A percentile compares a stretch with the other conserved stretches of the same genome.
Conservation (phyloP, 2,329 filamentous ascomycete genomes). For the Arachnopeziza araneosa region DNA sequence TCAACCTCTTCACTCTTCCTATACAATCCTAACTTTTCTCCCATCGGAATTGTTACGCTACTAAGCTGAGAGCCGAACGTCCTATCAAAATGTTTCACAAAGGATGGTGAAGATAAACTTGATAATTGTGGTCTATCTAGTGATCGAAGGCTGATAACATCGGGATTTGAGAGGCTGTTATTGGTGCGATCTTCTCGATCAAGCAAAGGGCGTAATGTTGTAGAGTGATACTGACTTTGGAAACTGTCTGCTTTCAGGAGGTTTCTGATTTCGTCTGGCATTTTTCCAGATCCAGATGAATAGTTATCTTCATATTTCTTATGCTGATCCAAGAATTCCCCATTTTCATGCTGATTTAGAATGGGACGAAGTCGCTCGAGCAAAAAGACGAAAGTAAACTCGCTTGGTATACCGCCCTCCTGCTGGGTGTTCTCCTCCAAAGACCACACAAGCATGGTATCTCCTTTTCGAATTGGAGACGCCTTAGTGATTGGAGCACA, state of each 20-base stretch:
- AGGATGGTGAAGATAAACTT: neutral
- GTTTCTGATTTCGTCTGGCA: neutral
- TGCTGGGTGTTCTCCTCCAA: slow-evolving; percentile 44
- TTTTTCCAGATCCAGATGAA: neutral
- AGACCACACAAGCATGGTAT: slow-evolving; percentile 41
- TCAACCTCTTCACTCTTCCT: neutral
- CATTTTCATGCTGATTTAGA: neutral
- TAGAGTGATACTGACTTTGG: neutral
- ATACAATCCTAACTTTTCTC: neutral
- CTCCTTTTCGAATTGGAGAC: slow-evolving; percentile 4
- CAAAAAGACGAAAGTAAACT: slow-evolving; percentile 46
- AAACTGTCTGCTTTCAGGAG: neutral
- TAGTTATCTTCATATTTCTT: neutral
- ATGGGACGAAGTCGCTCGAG: slow-evolving; percentile 24
- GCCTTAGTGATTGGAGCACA: slow-evolving; percentile 2
- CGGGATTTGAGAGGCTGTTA: too few relatives aligned
- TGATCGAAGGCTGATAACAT: too few relatives aligned
- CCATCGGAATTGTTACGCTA: neutral
- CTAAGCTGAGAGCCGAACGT: neutral
- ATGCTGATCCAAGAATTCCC: too few relatives aligned
- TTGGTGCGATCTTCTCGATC: too few relatives aligned
- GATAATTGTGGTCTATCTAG: neutral
- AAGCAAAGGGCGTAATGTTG: neutral
- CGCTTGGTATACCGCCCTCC: slow-evolving; percentile 42
- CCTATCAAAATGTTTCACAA: neutral